Evolutionary conservation across 1,284 basidiomycete genomes (phyloP).

Genomic region (Dichomitus squalens): DNA sequence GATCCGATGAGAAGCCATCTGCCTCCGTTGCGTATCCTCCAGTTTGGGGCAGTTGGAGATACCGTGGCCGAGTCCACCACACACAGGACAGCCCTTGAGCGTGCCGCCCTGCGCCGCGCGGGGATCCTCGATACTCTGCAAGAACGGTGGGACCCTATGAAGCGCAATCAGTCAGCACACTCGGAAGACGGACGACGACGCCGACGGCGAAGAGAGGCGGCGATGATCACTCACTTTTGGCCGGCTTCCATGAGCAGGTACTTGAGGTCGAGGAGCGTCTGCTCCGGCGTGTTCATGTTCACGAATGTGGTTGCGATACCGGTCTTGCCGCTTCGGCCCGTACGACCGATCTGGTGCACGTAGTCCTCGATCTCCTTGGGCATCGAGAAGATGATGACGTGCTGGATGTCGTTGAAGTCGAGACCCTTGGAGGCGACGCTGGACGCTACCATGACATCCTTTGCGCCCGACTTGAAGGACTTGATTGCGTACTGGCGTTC

Average conservation of each 20-base stretch:
- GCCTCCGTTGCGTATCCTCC: conserved; percentile 89
- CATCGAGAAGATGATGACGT: conserved; percentile 98
- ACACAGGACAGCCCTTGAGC: conserved; percentile 91
- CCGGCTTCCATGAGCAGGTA: conserved; percentile 97
- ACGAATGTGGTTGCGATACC: conserved; percentile 99
- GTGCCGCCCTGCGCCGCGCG: conserved; percentile 76
- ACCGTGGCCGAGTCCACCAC: conserved; percentile 94
- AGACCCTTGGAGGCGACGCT: conserved; percentile 97
- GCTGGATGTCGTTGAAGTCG: conserved; percentile 98
- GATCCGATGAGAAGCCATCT: conserved; percentile 82
- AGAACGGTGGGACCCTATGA: conserved; percentile 91
- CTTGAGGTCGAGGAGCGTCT: conserved; percentile 95
- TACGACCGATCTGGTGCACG: conserved; percentile 98
- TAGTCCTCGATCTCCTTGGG: conserved; percentile 99
- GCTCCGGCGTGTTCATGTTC: conserved; percentile 95
- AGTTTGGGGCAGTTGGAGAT: conserved; percentile 96
- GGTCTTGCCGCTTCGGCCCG: conserved; percentile 96
- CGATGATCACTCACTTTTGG: conserved; percentile 73
- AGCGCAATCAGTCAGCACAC: conserved; percentile 14
- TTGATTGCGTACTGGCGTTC: conserved; percentile 99
- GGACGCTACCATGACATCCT: conserved; percentile 99
- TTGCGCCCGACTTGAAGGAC: conserved; percentile 94
- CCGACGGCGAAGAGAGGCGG: conserved; percentile 3
- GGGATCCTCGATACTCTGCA: conserved; percentile 91
- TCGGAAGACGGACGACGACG: neutral